phyloP scores from a whole-genome alignment of 2,329 filamentous ascomycete genomes.

The Paraphaeosphaeria sporulosa region DNA sequence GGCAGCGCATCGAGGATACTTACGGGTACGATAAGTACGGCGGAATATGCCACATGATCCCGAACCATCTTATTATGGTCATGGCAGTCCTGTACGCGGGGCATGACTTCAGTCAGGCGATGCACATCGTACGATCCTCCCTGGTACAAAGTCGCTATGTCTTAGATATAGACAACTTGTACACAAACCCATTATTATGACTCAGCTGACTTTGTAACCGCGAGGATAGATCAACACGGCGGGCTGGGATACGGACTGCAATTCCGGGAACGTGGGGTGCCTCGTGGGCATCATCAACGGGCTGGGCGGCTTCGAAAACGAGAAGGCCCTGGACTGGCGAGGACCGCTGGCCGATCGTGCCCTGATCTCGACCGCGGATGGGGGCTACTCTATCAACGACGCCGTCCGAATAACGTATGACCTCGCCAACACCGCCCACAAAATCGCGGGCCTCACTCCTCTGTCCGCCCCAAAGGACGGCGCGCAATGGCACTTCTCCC shows the following conservation, averaged over 20 bases:
- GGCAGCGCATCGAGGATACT: constrained; percentile 42
- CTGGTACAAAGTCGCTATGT: no score
- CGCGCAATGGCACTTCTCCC: constrained; percentile 49
- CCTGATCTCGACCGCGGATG: constrained; percentile 48
- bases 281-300: constrained; percentile 49
- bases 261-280: constrained; percentile 50
- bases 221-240: constrained; percentile 11
- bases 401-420: constrained; percentile 44
- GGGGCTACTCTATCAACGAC: constrained; percentile 49
- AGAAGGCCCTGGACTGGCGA: constrained; percentile 42
- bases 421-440: constrained; percentile 37
- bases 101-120: constrained; percentile 14
- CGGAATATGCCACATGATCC: constrained; percentile 19
- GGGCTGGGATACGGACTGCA: constrained; percentile 52
- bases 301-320: constrained; percentile 31
- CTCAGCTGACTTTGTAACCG: no score
- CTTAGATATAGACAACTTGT: no score
- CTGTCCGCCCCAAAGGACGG: constrained; percentile 40
- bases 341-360: constrained; percentile 47
- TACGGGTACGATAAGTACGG: constrained; percentile 19
- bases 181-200: no score
- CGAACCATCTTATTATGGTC: constrained; percentile 19
- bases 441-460: constrained; percentile 26
- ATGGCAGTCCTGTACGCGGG: constrained; percentile 15
- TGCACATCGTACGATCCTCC: constrained; percentile 12